phyloP scores from a whole-genome alignment of 495 filamentous ascomycete genomes.

The Aspergillus baeticus region DNA sequence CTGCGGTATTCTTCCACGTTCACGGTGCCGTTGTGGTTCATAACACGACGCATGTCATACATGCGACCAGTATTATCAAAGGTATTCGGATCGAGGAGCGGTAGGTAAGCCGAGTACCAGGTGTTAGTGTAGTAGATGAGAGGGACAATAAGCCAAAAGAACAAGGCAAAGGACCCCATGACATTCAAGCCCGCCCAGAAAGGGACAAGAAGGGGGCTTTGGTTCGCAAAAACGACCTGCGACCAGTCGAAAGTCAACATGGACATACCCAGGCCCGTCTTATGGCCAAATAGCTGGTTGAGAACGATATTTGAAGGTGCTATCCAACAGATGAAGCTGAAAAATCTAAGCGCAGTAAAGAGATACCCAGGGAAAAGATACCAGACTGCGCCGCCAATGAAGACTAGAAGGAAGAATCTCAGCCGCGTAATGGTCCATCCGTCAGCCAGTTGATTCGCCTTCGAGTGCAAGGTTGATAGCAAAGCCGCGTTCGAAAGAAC shows the following conservation, averaged over 20 bases:
- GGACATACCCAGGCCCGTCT: conserved; percentile 72
- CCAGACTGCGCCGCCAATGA: conserved; percentile 62
- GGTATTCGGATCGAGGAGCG: conserved; percentile 46
- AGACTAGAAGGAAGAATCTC: conserved; percentile 78
- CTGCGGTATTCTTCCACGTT: conserved; percentile 38
- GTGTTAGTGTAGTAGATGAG: conserved; percentile 68
- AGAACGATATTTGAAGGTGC: conserved; percentile 68
- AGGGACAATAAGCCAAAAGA: conserved; percentile 89
- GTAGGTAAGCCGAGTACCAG: conserved; percentile 58
- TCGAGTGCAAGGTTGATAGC: conserved; percentile 82
- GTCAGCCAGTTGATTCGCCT: conserved; percentile 75
- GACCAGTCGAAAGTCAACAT: conserved; percentile 92
- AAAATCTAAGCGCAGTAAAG: conserved; percentile 84
- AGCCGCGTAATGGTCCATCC: conserved; percentile 81
- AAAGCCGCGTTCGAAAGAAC: conserved; percentile 86
- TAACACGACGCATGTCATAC: conserved; percentile 45
- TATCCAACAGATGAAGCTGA: conserved; percentile 90
- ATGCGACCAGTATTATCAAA: conserved; percentile 44
- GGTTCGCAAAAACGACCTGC: conserved; percentile 82
- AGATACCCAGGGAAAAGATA: conserved; percentile 87
- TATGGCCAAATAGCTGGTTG: conserved; percentile 68
- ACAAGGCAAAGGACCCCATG: conserved; percentile 75
- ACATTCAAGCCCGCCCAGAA: conserved; percentile 94
- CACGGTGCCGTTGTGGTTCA: conserved; percentile 39
- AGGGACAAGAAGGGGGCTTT: conserved; percentile 80